Percentiles rank a stretch among this genome's conserved stretches.
Conservation (phyloP, 768 basidiomycete species). For the Lactifluus piperatus region DNA sequence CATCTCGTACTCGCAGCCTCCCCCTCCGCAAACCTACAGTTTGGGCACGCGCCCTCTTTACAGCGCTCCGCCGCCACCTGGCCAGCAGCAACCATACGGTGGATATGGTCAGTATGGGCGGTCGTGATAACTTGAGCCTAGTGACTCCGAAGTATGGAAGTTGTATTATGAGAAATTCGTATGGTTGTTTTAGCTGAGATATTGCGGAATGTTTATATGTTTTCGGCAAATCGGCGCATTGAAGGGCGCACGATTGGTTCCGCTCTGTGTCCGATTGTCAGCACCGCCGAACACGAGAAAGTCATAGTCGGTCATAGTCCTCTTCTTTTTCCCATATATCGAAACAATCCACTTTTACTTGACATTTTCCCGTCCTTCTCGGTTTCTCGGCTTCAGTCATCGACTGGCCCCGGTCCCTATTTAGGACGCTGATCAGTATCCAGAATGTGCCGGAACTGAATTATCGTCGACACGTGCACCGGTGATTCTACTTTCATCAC, state of each 20-base stretch:
- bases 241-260: neutral
- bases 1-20: constrained; percentile 23
- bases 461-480: neutral
- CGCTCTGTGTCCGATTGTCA: constrained; percentile 1
- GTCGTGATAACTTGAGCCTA: constrained; percentile 17
- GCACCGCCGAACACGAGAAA: neutral
- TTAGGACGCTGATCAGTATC: neutral
- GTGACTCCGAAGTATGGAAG: neutral
- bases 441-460: neutral
- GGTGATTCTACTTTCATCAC: neutral
- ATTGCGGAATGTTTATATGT: constrained; percentile 7
- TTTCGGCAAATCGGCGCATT: neutral
- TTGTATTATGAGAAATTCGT: constrained; percentile 5
- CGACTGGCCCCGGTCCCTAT: neutral
- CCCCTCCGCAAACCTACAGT: constrained; percentile 18
- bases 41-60: constrained; percentile 7
- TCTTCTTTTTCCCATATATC: neutral
- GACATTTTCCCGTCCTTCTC: neutral
- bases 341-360: neutral
- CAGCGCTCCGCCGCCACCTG: constrained; percentile 20
- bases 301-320: neutral
- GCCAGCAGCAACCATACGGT: constrained; percentile 27
- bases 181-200: neutral
- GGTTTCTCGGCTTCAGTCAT: neutral
- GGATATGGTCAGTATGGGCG: constrained; percentile 27